A percentile compares a stretch with the other conserved stretches of the same genome.
phyloP scores from a whole-genome alignment of 1,284 basidiomycete genomes.

The Ceratobasidium sp. region DNA sequence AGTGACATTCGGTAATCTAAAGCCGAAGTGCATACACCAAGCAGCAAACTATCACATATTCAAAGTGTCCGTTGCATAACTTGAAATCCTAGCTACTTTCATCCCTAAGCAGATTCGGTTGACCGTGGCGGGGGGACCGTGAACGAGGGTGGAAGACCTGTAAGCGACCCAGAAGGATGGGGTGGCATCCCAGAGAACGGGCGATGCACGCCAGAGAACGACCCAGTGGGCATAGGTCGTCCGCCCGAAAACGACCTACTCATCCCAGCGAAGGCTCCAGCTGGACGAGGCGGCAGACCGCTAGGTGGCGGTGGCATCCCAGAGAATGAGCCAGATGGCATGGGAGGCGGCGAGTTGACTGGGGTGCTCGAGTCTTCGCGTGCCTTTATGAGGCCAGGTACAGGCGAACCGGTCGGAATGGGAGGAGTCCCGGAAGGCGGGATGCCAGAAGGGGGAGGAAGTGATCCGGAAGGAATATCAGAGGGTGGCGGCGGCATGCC shows the following conservation, averaged over 20 bases:
- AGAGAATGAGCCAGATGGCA: background rate
- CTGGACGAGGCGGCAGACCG: background rate
- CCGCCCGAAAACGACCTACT: background rate
- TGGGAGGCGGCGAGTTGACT: background rate
- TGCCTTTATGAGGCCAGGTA: background rate
- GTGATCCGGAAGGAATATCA: background rate
- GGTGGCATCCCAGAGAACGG: background rate
- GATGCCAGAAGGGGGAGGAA: background rate
- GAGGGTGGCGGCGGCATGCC: background rate
- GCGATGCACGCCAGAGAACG: background rate
- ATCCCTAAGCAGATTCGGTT: background rate
- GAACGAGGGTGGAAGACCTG: background rate
- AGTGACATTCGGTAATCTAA: background rate
- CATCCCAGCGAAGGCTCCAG: background rate
- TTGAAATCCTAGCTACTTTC: background rate
- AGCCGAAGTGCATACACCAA: background rate
- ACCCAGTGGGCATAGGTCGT: background rate
- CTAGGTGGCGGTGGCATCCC: background rate
- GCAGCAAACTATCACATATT: background rate
- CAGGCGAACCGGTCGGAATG: background rate
- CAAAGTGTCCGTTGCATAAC: slow-evolving; percentile 8
- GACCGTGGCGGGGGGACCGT: background rate
- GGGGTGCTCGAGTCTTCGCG: background rate
- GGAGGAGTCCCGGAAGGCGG: slow-evolving; percentile 1
- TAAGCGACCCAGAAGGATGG: background rate